A percentile compares a stretch with the other conserved stretches of the same genome.
phyloP scores from a whole-genome alignment of 805 yeast genomes.

The Hanseniaspora hatyaiensis region DNA sequence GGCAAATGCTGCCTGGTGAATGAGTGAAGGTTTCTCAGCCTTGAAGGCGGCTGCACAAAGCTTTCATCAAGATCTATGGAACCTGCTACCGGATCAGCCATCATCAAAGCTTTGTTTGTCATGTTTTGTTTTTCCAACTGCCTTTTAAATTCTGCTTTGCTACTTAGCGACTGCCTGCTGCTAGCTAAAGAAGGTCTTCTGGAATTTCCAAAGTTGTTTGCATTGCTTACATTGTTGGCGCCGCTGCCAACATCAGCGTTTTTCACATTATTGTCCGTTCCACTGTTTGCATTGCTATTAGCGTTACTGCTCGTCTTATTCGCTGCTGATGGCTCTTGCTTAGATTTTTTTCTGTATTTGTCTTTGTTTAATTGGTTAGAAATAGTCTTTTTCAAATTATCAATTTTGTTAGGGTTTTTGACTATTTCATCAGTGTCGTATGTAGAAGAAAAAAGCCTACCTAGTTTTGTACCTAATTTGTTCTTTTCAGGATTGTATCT shows the following conservation, averaged over 20 bases:
- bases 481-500: slow-evolving; percentile 29
- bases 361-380: no score
- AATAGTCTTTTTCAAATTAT: no score
- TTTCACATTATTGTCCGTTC: no score
- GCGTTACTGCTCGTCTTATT: background rate
- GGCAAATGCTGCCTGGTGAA: background rate
- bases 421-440: background rate
- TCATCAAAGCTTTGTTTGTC: slow-evolving; percentile 9
- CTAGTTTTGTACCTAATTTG: slow-evolving; percentile 29
- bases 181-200: slow-evolving; percentile 10
- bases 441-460: slow-evolving; percentile 24
- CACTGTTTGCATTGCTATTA: background rate
- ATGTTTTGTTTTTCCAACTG: slow-evolving; percentile 8
- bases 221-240: background rate
- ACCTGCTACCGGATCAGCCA: slow-evolving; percentile 16
- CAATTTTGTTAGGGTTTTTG: background rate
- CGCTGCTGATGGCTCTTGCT: no score
- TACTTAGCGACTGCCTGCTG: slow-evolving; percentile 8
- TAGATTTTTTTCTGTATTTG: background rate
- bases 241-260: background rate
- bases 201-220: background rate
- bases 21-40: background rate
- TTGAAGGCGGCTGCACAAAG: slow-evolving; percentile 1
- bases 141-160: slow-evolving; percentile 3
- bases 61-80: slow-evolving; percentile 8